Evolutionary conservation across 176 grass and related monocot species (phyloP).

Genomic region (sorghum (Sorghum bicolor)): Sorghum_bicolor_NCBIv3 NC_012872.2:7831501-7832000

Average conservation of each 20-base stretch:
- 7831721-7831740: background rate
- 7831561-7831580: background rate
- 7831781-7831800: background rate
- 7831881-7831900: background rate
- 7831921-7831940: background rate
- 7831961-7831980: no score
- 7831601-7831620: background rate
- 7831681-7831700: background rate
- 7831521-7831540: background rate
- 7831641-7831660: background rate
- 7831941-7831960: background rate
- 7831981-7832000: no score
- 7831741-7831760: background rate
- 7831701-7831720: background rate
- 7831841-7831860: background rate
- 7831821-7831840: background rate
- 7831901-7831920: background rate
- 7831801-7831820: background rate
- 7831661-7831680: background rate
- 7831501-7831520: background rate
- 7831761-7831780: background rate
- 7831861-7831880: background rate
- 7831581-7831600: background rate
- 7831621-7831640: conserved; percentile 1
- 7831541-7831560: background rate